These are phyloP conservation scores for Wickerhamomyces bisporus DNA, from an alignment of 805 yeast species.

Conservation along the genomic window DNA sequence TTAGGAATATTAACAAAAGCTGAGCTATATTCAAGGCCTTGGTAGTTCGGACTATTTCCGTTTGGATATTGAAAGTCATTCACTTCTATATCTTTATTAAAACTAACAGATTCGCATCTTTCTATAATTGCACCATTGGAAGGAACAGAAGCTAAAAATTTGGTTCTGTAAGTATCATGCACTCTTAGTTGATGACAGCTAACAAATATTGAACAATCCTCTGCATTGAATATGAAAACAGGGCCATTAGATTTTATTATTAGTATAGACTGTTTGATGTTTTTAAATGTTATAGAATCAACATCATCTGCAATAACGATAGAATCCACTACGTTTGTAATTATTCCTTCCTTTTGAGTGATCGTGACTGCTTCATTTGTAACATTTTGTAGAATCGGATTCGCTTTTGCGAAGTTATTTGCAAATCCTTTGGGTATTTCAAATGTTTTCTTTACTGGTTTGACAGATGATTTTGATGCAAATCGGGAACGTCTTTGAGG, in stretches of 20 bases:
- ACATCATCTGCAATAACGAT: conserved; percentile 6
- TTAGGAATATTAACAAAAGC: background rate
- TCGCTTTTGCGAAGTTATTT: background rate
- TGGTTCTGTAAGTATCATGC: conserved; percentile 10
- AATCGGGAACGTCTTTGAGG: conserved; percentile 10
- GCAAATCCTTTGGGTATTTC: background rate
- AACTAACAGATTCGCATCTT: conserved; percentile 8
- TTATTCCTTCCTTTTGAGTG: conserved; percentile 1
- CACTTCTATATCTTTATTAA: conserved; percentile 10
- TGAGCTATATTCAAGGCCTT: background rate
- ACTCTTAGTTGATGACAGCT: conserved; percentile 21
- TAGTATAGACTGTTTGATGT: conserved; percentile 9
- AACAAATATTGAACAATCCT: conserved; percentile 10
- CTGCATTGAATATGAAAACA: conserved; percentile 10
- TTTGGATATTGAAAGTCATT: conserved; percentile 22
- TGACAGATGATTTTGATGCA: conserved; percentile 2
- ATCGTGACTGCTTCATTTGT: background rate
- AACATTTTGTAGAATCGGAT: background rate
- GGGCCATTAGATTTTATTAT: conserved; percentile 13
- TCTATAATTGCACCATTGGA: conserved; percentile 18
- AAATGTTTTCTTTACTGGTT: conserved; percentile 1
- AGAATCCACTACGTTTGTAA: conserved; percentile 8
- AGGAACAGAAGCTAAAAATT: conserved; percentile 5
- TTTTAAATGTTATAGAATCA: conserved; percentile 10
- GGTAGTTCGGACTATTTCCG: conserved; percentile 16